Evolutionary conservation across 1,284 basidiomycete genomes (phyloP).

Genomic region (Cutaneotrichosporon sp.): DNA sequence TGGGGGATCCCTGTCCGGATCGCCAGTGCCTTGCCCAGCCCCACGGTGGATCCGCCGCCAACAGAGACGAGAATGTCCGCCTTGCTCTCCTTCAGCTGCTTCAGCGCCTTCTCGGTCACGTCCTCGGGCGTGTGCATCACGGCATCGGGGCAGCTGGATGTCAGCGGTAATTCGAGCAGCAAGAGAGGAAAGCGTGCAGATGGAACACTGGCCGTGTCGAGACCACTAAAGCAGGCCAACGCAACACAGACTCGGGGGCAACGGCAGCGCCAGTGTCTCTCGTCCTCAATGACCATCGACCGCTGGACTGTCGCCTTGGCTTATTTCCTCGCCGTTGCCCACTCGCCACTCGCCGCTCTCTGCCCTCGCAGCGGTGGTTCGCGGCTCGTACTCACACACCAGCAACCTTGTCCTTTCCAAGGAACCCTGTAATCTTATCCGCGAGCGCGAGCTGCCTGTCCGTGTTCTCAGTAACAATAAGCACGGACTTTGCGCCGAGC

Average conservation of each 20-base stretch:
- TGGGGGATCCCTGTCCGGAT: conserved; percentile 49
- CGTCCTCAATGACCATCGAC: too few species aligned
- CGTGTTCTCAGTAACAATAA: conserved; percentile 42
- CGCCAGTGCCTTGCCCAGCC: conserved; percentile 51
- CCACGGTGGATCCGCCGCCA: conserved; percentile 52
- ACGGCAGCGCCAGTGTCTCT: too few species aligned
- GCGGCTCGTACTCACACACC: conserved; percentile 24
- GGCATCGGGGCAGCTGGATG: conserved; percentile 40
- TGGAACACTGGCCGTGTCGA: too few species aligned
- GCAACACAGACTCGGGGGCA: too few species aligned
- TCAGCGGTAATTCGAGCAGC: not conserved
- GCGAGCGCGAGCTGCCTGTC: conserved; percentile 30
- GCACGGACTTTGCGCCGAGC: conserved; percentile 42
- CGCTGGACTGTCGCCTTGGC: too few species aligned
- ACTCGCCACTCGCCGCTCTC: too few species aligned
- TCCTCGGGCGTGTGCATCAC: conserved; percentile 52
- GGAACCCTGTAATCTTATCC: conserved; percentile 30
- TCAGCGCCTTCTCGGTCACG: conserved; percentile 44
- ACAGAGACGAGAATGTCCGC: conserved; percentile 48
- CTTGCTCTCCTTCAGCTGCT: conserved; percentile 35
- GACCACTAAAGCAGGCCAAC: too few species aligned
- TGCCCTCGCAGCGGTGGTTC: too few species aligned
- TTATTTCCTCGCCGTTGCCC: too few species aligned
- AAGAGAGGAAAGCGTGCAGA: too few species aligned
- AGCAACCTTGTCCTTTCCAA: conserved; percentile 28